Evolutionary conservation across 2,329 filamentous ascomycete species (phyloP).

Genomic region (Epichloe coenophiala): DNA sequence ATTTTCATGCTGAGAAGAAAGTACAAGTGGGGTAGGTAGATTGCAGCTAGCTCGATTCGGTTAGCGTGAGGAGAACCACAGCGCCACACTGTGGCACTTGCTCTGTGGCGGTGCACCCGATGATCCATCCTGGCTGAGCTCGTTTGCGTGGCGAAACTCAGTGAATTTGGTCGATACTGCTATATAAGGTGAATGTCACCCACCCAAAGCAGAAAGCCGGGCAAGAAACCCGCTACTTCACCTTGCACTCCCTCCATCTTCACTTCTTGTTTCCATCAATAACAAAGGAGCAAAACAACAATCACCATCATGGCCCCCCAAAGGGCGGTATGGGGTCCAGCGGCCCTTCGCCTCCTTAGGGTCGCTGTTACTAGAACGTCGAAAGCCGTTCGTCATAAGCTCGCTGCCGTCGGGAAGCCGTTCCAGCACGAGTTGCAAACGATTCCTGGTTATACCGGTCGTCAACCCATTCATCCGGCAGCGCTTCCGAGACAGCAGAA

Average conservation of each 20-base stretch:
- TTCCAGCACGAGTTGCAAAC: constrained; percentile 33
- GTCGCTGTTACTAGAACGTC: constrained; percentile 37
- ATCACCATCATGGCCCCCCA: constrained; percentile 34
- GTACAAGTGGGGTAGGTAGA: constrained; percentile 1
- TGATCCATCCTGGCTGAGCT: background rate
- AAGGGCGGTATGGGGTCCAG: constrained; percentile 44
- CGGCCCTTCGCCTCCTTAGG: constrained; percentile 40
- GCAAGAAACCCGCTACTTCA: background rate
- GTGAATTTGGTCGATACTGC: constrained; percentile 1
- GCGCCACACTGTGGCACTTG: background rate
- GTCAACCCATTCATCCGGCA: constrained; percentile 41
- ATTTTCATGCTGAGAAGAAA: constrained; percentile 2
- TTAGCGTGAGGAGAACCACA: background rate
- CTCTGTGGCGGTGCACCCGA: constrained; percentile 22
- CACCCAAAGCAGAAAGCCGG: background rate
- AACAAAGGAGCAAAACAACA: background rate
- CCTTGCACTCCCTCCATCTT: background rate
- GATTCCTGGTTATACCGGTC: constrained; percentile 20
- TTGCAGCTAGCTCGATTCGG: background rate
- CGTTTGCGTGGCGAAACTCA: constrained; percentile 14
- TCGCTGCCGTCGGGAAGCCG: constrained; percentile 30
- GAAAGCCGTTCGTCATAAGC: constrained; percentile 36
- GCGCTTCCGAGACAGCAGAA: constrained; percentile 36
- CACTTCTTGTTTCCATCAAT: background rate
- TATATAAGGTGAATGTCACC: constrained; percentile 12